A percentile compares a stretch with the other conserved stretches of the same genome.
phyloP scores from a whole-genome alignment of 1,284 basidiomycete species.

The Sanghuangporus weigelae region DNA sequence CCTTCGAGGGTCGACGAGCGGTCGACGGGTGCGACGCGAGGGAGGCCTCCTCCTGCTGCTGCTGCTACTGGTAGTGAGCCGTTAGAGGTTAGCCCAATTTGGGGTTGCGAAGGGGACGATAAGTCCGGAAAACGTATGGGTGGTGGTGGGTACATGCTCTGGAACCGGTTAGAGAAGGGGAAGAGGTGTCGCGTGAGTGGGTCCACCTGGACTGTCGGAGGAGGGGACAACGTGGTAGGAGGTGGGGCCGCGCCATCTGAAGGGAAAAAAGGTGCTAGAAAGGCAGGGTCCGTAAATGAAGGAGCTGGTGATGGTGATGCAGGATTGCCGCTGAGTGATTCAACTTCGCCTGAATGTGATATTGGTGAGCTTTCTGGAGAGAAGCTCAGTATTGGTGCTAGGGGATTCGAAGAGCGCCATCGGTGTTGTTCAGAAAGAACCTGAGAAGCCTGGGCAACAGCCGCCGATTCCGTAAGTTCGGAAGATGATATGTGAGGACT shows the following conservation, averaged over 20 bases:
- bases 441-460: neutral
- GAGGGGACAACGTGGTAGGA: neutral
- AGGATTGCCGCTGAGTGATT: neutral
- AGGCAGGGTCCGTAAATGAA: slow-evolving; percentile 16
- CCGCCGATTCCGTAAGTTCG: slow-evolving; percentile 1
- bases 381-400: slow-evolving; percentile 8
- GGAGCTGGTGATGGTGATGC: neutral
- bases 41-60: slow-evolving; percentile 27
- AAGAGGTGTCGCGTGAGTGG: neutral
- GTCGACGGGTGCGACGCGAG: slow-evolving; percentile 45
- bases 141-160: slow-evolving; percentile 9
- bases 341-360: slow-evolving; percentile 17
- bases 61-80: neutral
- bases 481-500: slow-evolving; percentile 19
- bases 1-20: slow-evolving; percentile 55
- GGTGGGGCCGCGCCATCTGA: slow-evolving; percentile 14
- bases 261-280: slow-evolving; percentile 49
- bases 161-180: slow-evolving; percentile 1
- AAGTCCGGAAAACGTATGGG: slow-evolving; percentile 13
- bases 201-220: neutral
- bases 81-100: slow-evolving; percentile 9
- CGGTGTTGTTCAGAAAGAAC: slow-evolving; percentile 15
- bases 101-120: slow-evolving; percentile 12
- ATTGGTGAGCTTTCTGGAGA: neutral
- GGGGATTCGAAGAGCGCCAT: slow-evolving; percentile 5